Conservation (phyloP, 257 asterid genomes). For the Ophiorrhiza pumila region DNA sequence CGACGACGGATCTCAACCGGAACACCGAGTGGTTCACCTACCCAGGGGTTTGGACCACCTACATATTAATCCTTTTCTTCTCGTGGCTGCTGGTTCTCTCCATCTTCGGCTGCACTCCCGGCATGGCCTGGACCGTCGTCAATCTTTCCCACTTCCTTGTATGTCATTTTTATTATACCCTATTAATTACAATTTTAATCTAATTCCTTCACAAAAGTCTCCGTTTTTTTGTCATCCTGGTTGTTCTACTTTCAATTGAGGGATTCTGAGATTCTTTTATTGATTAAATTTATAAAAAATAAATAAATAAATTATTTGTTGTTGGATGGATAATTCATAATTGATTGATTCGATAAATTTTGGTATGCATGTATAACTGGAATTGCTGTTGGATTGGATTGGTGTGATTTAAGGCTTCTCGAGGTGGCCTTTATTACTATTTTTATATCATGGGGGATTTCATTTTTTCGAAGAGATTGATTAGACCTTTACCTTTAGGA, state of each 20-base stretch:
- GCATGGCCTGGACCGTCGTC: slow-evolving; percentile 92
- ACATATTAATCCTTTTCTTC: slow-evolving; percentile 81
- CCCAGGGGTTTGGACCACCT: slow-evolving; percentile 96
- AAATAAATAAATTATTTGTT: not conserved
- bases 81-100: slow-evolving; percentile 81
- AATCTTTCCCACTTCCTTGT: slow-evolving; percentile 76
- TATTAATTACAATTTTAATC: not conserved
- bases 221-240: not conserved
- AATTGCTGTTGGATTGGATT: not conserved
- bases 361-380: not conserved
- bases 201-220: not conserved
- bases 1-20: slow-evolving; percentile 83
- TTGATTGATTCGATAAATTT: not conserved
- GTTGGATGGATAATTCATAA: not conserved
- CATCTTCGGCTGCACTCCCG: slow-evolving; percentile 74
- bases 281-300: too few relatives aligned
- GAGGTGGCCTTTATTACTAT: not conserved
- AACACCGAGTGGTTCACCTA: slow-evolving; percentile 97
- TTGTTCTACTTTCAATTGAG: not conserved
- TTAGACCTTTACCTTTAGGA: too few relatives aligned
- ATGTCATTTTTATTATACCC: not conserved
- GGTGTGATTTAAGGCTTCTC: not conserved
- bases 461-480: too few relatives aligned
- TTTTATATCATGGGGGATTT: too few relatives aligned
- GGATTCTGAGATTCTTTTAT: not conserved